Evolutionary conservation across 306 rosid genomes (phyloP).

Genomic region (Rubus idaeus): DNA sequence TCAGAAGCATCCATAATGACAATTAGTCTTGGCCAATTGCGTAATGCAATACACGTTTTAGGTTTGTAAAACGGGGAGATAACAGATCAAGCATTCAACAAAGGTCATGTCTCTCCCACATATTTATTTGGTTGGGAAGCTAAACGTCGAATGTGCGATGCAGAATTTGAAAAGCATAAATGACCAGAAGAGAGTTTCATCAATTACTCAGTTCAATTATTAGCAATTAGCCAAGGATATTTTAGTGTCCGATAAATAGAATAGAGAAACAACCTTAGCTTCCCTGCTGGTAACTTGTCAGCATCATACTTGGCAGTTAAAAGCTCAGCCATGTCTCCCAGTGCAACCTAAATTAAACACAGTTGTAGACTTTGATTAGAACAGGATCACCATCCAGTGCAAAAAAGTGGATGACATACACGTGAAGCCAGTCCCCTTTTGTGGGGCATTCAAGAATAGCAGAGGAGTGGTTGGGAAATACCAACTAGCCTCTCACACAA

Average conservation of each 20-base stretch:
- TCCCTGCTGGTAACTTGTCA: conserved; percentile 74
- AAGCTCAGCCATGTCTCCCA: conserved; percentile 93
- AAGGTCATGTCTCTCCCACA: not conserved
- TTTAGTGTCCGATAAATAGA: not conserved
- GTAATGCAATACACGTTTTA: not conserved
- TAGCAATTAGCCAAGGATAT: not conserved
- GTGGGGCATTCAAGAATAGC: not conserved
- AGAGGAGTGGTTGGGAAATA: not conserved
- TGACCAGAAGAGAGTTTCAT: not conserved
- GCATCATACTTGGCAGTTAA: conserved; percentile 64
- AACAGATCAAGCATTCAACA: not conserved
- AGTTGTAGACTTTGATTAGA: not conserved
- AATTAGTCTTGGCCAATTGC: not conserved
- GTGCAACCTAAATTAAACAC: conserved; percentile 62
- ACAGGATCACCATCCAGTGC: not conserved
- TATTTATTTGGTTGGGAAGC: not conserved
- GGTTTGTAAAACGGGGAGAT: not conserved
- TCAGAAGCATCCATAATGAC: conserved; percentile 13
- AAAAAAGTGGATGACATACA: not conserved
- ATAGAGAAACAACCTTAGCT: conserved; percentile 61
- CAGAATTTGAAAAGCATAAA: not conserved
- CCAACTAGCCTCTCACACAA: not conserved
- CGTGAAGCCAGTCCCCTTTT: not conserved
- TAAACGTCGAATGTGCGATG: not conserved
- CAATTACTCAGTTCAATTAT: not conserved